Evolutionary conservation across 176 grass and related monocot species (phyloP), one percentile per base, ranked within the genome.

Genomic region (Leersia perrieri): DNA sequence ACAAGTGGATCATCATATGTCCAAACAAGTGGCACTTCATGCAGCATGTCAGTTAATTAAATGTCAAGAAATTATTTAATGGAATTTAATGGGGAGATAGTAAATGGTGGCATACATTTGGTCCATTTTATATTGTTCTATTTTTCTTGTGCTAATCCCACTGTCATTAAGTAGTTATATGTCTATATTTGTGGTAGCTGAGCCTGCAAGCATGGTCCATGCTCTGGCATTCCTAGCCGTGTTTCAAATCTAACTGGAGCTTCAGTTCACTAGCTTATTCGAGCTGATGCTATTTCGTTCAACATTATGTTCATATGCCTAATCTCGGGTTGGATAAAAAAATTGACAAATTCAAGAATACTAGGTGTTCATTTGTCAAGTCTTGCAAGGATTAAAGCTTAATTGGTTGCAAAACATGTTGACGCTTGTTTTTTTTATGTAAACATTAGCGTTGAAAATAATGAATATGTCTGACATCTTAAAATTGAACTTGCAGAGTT

Each of bases 401-500:
- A 75, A 36, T 75, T 61, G 23, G 13, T 41, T 77, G 26, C 27
- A 42, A 29, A 44, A 68, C 13, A 39, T 32, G 15, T 44, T 73
- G 42, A 42, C 4, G 2, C 9, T 8, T 30, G 2, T 2, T 42
- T 30, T 30, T 32, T 51, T 5, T 73, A 70, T 33, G n/a, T 29
- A 15, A 33, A 33, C 32, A 73, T 53, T 18, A 2, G 3, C 38
- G 5, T 22, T 41, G 9, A 44, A 62, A 40, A 25, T 44, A 26
- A 25, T 40, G n/a, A 68, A 5, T 39, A 45, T 39, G 65, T 3
- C 22, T 85, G 45, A 72, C 44, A 72, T 80, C 15, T 23, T 66
- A 13, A 13, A 67, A 81, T 42, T 81, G 74, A 88, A 70, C 29
- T 4, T 90, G 70, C 91, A 99, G 96, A 99, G 96, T 88, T 99